Evolutionary conservation across 2,329 filamentous ascomycete genomes (phyloP).

Genomic region (Hymenoscyphus repandus): DNA sequence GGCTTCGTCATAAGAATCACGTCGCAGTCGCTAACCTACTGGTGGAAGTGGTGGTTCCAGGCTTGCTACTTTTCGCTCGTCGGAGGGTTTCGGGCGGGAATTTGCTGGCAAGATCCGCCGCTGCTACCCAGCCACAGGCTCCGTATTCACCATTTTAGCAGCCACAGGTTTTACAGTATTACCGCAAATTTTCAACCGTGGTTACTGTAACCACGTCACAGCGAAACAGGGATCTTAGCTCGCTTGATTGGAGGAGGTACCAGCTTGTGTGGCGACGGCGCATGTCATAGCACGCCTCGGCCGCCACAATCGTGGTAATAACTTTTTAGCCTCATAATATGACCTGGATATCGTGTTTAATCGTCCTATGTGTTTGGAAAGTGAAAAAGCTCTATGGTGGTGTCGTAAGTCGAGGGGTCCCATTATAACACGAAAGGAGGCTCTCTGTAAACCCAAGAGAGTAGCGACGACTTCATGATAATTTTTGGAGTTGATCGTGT

Average conservation of each 20-base stretch:
- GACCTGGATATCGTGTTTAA: background rate
- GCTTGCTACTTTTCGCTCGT: conserved; percentile 11
- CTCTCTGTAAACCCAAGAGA: conserved; percentile 3
- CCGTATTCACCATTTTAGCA: conserved; percentile 3
- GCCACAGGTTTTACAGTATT: no score
- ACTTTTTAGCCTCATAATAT: conserved; percentile 1
- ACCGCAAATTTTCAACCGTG: background rate
- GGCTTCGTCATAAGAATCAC: no score
- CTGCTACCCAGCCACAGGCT: conserved; percentile 2
- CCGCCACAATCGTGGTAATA: conserved; percentile 1
- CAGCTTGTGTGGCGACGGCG: background rate
- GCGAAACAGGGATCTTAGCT: conserved; percentile 1
- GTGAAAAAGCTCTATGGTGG: conserved; percentile 4
- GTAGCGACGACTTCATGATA: conserved; percentile 13
- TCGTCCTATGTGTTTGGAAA: conserved; percentile 1
- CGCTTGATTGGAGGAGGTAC: conserved; percentile 3
- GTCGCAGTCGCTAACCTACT: no score
- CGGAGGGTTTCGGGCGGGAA: conserved; percentile 11
- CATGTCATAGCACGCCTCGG: background rate
- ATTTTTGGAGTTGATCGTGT: conserved; percentile 2
- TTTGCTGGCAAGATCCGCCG: conserved; percentile 10
- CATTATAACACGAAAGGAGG: conserved; percentile 4
- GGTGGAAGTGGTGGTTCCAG: conserved; percentile 5
- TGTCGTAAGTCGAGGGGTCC: conserved; percentile 1
- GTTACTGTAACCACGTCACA: conserved; percentile 3